phyloP scores from a whole-genome alignment of 768 basidiomycete species.

The Leucosporidium creatinivorum region DNA sequence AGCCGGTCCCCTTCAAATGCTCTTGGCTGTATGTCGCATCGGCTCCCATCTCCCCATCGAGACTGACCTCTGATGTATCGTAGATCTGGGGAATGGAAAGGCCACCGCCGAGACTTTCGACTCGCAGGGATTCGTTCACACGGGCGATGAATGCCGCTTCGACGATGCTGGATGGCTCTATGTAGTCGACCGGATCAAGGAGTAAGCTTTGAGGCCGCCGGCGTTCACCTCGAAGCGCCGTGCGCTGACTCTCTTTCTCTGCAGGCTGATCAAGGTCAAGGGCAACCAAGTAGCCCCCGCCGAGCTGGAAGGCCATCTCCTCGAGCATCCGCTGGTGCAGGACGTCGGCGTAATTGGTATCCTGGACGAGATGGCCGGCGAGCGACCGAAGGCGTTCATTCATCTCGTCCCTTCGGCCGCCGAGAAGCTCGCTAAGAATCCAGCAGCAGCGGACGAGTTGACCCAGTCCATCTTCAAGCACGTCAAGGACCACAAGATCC shows the following conservation, averaged over 20 bases:
- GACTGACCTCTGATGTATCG: background rate
- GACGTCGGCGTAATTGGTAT: constrained; percentile 41
- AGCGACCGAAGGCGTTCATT: constrained; percentile 25
- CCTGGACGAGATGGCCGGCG: constrained; percentile 25
- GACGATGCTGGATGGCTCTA: constrained; percentile 14
- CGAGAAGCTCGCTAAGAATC: background rate
- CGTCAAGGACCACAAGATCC: constrained; percentile 23
- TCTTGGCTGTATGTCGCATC: constrained; percentile 19
- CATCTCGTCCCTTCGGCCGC: background rate
- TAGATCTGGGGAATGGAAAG: constrained; percentile 26
- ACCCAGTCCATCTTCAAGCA: background rate
- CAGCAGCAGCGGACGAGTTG: background rate
- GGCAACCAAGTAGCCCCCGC: constrained; percentile 41
- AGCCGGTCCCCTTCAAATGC: constrained; percentile 17
- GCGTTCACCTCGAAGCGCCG: too few species aligned
- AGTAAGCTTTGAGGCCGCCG: background rate
- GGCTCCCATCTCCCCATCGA: too few species aligned
- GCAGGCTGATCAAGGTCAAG: constrained; percentile 52
- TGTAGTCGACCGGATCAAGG: constrained; percentile 31
- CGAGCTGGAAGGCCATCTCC: constrained; percentile 41
- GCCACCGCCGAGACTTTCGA: constrained; percentile 31
- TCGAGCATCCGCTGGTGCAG: constrained; percentile 38
- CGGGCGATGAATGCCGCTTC: constrained; percentile 25
- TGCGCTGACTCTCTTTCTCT: too few species aligned
- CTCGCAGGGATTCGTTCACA: constrained; percentile 28